Evolutionary conservation across 495 filamentous ascomycete species (phyloP).

Genomic region (Xylaria cubensis): DNA sequence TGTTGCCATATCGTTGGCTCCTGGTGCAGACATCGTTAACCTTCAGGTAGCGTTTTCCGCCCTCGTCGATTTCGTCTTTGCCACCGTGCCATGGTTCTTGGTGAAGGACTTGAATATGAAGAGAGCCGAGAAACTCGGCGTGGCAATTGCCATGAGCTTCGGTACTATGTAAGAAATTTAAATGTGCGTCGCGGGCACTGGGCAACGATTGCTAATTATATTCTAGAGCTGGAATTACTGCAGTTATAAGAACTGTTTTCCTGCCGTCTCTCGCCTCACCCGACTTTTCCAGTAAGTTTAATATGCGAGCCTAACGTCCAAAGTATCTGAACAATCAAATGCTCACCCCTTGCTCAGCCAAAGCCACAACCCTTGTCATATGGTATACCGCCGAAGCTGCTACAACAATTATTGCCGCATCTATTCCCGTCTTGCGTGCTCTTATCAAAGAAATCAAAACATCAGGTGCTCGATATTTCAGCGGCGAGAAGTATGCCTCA

Average conservation of each 20-base stretch:
- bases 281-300: slow-evolving; percentile 17
- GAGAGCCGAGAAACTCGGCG: slow-evolving; percentile 43
- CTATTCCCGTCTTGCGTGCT: slow-evolving; percentile 45
- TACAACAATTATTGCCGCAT: slow-evolving; percentile 48
- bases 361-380: slow-evolving; percentile 33
- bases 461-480: slow-evolving; percentile 31
- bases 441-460: slow-evolving; percentile 41
- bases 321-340: neutral
- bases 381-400: slow-evolving; percentile 45
- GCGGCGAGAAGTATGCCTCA: slow-evolving; percentile 31
- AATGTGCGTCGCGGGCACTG: neutral
- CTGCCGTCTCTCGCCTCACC: neutral
- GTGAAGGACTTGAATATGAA: slow-evolving; percentile 47
- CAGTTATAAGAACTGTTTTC: slow-evolving; percentile 10
- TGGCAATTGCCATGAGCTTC: slow-evolving; percentile 48
- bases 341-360: neutral
- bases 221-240: slow-evolving; percentile 20
- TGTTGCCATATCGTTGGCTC: neutral
- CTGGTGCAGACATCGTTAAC: neutral
- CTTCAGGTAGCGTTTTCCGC: slow-evolving; percentile 40
- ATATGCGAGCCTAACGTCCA: neutral
- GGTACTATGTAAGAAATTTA: slow-evolving; percentile 43
- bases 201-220: neutral
- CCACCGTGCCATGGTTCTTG: slow-evolving; percentile 43
- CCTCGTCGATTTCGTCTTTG: slow-evolving; percentile 46